phyloP scores from a whole-genome alignment of 768 basidiomycete species.

The Pulveroboletus sp. region DNA sequence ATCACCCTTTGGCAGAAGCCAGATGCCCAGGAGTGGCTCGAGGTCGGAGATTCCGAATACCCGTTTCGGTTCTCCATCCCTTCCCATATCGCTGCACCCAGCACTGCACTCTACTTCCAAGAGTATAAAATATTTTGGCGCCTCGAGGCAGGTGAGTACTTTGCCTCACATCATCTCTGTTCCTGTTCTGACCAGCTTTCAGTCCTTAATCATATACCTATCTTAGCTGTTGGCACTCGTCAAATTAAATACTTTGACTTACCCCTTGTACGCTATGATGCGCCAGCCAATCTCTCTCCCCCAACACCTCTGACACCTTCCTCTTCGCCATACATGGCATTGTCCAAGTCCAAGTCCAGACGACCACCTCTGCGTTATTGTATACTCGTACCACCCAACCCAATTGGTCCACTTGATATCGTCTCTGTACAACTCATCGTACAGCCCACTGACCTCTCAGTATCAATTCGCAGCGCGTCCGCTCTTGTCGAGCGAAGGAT shows the following conservation, averaged over 20 bases:
- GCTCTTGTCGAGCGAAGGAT: constrained; percentile 71
- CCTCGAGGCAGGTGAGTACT: constrained; percentile 67
- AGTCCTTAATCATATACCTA: constrained; percentile 68
- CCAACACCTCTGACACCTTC: constrained; percentile 33
- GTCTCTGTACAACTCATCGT: constrained; percentile 62
- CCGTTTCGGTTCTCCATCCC: constrained; percentile 73
- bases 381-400: constrained; percentile 47
- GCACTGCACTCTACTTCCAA: constrained; percentile 61
- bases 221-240: constrained; percentile 61
- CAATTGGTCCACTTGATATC: constrained; percentile 70
- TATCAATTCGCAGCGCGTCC: constrained; percentile 57
- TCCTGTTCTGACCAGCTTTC: constrained; percentile 17
- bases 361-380: constrained; percentile 57
- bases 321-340: constrained; percentile 35
- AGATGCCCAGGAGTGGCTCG: constrained; percentile 49
- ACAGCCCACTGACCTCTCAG: constrained; percentile 51
- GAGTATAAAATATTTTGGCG: constrained; percentile 81
- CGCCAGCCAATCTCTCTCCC: constrained; percentile 40
- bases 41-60: constrained; percentile 60
- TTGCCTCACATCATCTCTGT: neutral
- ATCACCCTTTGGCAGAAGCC: constrained; percentile 67
- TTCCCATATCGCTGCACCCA: constrained; percentile 54
- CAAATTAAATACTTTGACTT: constrained; percentile 70
- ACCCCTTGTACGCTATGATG: constrained; percentile 65
- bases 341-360: constrained; percentile 49